Conservation (phyloP, 2,329 filamentous ascomycete genomes). For the Byssoonygena ceratinophila region DNA sequence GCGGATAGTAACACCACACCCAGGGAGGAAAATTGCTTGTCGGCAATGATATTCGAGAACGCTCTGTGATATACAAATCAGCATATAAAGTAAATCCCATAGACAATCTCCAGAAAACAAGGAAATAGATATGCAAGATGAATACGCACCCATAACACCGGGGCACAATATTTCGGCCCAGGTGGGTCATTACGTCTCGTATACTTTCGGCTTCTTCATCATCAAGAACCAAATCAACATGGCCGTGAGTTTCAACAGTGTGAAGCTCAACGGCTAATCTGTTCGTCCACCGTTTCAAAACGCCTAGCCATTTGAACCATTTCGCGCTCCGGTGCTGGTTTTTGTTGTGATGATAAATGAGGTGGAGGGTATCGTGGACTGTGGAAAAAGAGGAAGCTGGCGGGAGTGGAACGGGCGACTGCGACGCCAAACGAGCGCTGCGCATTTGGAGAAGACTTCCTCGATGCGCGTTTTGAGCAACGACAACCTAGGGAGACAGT, state of each 20-base stretch:
- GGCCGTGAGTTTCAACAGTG: constrained; percentile 33
- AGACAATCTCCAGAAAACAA: neutral
- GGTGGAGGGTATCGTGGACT: constrained; percentile 45
- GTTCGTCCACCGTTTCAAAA: constrained; percentile 56
- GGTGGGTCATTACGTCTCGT: constrained; percentile 20
- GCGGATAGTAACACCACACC: constrained; percentile 58
- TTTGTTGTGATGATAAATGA: constrained; percentile 71
- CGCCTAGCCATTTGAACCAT: constrained; percentile 70
- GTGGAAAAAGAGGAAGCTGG: constrained; percentile 21
- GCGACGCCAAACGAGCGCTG: neutral
- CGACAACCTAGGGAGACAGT: too few relatives aligned
- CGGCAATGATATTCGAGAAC: constrained; percentile 60
- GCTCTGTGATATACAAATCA: constrained; percentile 21
- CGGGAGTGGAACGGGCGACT: neutral
- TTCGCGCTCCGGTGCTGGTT: constrained; percentile 75
- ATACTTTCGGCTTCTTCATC: constrained; percentile 34
- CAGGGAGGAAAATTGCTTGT: constrained; percentile 61
- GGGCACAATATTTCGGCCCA: constrained; percentile 30
- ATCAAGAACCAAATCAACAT: constrained; percentile 30
- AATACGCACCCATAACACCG: constrained; percentile 29
- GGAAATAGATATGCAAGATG: neutral
- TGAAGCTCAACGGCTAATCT: constrained; percentile 43
- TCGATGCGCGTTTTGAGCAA: too few relatives aligned
- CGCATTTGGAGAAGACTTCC: neutral
- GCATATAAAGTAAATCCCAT: too few relatives aligned